Base-by-base conservation (phyloP, 768 basidiomycete genomes). In the Filobasidium wieringae region DNA sequence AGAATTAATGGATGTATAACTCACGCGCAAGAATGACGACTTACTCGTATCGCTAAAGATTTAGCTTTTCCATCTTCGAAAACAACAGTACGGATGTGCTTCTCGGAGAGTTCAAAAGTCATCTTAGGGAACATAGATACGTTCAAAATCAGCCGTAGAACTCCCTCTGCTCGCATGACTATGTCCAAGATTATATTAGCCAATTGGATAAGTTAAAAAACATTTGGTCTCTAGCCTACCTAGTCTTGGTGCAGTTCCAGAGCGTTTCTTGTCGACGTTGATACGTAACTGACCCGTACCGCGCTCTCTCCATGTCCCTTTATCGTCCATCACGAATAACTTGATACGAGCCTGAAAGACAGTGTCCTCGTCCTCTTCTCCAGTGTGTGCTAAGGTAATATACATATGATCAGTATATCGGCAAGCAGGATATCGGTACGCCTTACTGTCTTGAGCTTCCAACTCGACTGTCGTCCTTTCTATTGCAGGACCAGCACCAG, bases 91-190 rank as follows among this genome's bases (percentile, higher is more conserved):
- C 43, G 14, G 22, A 73, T 64, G 57, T 69, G 64, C 49, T 72
- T 71, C 24, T 72, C 74, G 29, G 70, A 68, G 24, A 71, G 58
- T 15, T 66, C 55, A 47, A 64, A 65, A 9, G 61, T 61, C 68
- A 74, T 69, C 1, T 72, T 72, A 19, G 65, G 62, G 59, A 74
- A 76, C 27, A 76, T 64, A 14, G 68, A 63, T 9, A 71, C 69
- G 58, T 76, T 76, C 49, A 76, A 61, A 51, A 76, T 70, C 17
- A 76, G 59, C 2, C 76, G 69, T n/a, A 74, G 60, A 26, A 76
- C 74, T 22, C 74, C 76, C 49, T 76, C 76, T 8, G 76, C 73
- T 15, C 76, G 64, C 76, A 76, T 76, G 26, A 76, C 76, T 76
- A 62, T 30, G 24, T 14, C 37, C 43, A 24, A 24, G 27, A 31